Evolutionary conservation across 2,329 filamentous ascomycete species (phyloP), one percentile per base, ranked within the genome.

Genomic region (Trichoderma sp.): DNA sequence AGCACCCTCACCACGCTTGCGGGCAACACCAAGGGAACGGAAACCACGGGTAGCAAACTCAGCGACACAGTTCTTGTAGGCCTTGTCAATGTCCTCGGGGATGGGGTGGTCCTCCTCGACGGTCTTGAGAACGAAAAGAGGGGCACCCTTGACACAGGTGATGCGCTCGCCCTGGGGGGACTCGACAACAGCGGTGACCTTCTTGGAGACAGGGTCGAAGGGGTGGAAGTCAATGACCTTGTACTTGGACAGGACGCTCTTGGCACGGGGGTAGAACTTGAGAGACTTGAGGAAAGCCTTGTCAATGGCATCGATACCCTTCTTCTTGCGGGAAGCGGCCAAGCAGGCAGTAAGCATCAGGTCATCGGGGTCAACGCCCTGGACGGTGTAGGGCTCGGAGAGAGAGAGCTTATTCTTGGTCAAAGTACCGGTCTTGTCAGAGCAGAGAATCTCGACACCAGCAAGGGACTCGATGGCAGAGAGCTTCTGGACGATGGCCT

Each of bases 341-440:
- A 97, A 85, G 82, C 94, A 97, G 78, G 94, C 94, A 84, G 93
- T 96, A 75, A 97, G 87, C 93, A 97, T 97, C 74, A 97, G 91
- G 78, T 97, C 93, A 82, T 96, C 92, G 43, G 92, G 88, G 76
- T 95, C 92, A 73, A 97, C 92, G 79, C 94, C 94, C 73, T 88
- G 86, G 73, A 96, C 92, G 50, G 91, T 93, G 86, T 91, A 97
- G 71, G 94, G 94, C 80, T 97, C 94, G 67, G 92, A 87, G 61
- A 97, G 87, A 74, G 93, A 95, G 26, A 97, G 89, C 87, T 96
- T 97, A 88, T 97, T 97, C 88, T 95, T 96, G 80, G 94, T 97
- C 80, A 97, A 84, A 72, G 94, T 97, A 85, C 94, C 94, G 34
- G 94, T 97, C 89, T 97, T 97, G 88, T 97, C 94, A 68, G 94